Evolutionary conservation across 768 basidiomycete genomes (phyloP).

Genomic region (Tulasnella sp.): DNA sequence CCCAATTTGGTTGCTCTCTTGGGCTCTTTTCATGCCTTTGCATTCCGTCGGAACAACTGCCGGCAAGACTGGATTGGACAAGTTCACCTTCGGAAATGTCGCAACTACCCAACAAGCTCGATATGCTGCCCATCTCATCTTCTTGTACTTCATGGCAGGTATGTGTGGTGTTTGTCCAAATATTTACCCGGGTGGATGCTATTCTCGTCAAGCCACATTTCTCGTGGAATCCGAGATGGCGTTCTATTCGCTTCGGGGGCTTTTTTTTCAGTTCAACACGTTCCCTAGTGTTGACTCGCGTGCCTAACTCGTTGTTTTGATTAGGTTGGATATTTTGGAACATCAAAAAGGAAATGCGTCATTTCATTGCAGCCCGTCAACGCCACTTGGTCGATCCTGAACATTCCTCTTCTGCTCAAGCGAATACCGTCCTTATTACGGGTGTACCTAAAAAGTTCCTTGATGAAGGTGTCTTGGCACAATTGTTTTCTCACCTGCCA

Average conservation of each 20-base stretch:
- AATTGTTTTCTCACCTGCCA: conserved; percentile 66
- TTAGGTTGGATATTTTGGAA: conserved; percentile 78
- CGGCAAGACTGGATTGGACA: conserved; percentile 45
- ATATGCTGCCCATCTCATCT: conserved; percentile 64
- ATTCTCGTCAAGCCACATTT: too few relatives aligned
- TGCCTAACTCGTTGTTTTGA: background rate
- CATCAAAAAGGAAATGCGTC: conserved; percentile 63
- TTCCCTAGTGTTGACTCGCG: background rate
- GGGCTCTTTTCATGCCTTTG: conserved; percentile 72
- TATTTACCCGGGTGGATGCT: too few relatives aligned
- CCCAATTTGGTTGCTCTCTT: conserved; percentile 86
- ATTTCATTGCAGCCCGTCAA: conserved; percentile 72
- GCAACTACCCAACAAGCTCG: conserved; percentile 35
- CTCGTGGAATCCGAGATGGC: too few relatives aligned
- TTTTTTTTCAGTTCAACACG: background rate
- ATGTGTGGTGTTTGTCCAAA: conserved; percentile 29
- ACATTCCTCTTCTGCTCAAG: conserved; percentile 70
- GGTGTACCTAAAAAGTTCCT: conserved; percentile 75
- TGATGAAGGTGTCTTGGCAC: conserved; percentile 48
- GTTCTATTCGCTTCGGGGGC: too few relatives aligned
- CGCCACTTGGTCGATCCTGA: conserved; percentile 59
- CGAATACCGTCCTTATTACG: conserved; percentile 80
- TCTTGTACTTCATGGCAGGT: conserved; percentile 72
- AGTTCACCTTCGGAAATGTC: conserved; percentile 76
- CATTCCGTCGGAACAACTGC: conserved; percentile 35